Evolutionary conservation across 1,284 basidiomycete genomes (phyloP), one percentile per base, ranked within the genome.

Genomic region (Ganoderma boninense): DNA sequence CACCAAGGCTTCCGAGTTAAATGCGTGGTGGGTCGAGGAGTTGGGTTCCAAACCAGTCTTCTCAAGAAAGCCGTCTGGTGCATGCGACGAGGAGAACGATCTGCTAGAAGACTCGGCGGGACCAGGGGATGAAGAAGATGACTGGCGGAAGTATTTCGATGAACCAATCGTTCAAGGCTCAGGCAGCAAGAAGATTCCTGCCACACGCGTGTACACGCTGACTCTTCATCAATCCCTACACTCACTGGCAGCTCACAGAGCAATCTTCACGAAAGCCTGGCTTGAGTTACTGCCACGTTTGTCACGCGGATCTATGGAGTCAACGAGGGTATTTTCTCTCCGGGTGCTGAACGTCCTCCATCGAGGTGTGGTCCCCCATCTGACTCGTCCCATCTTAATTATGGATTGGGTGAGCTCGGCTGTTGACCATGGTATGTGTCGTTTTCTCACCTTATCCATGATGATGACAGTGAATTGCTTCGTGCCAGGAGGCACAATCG

Each of bases 391-490:
- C 0, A 85, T 97, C 7, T 81, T 97, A 65, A 87, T 97, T 18
- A 97, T 98, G 89, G 97, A 99, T 82, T 99, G 97, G 94, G 87
- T 99, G 43, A 92, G 94, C 42, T 89, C 89, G 14, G 94, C 95
- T 73, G 93, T 98, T 44, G 97, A 97, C 80, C 86, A 88, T 74
- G 95, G 94, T 93, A 67, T 72, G 85, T 76, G 43, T 40, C 1
- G 2, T 43, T 11, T 29, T 49, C 29, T 46, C 11, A 20, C 46
- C 57, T 26, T 40, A 18, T 60, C 1, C 23, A n/a, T 1, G 26
- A n/a, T 57, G 2, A 42, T 35, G 35, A 26, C 38, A 46, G 42
- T 66, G 26, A 66, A 32, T 7, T 40, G 13, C 43, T 14, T 46
- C n/a, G 38, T 26, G 26, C n/a, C 70, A 91, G 95, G 96, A 35